Base-by-base conservation (phyloP, 148 eudicot genomes). In the Polygonum maritimum region DNA sequence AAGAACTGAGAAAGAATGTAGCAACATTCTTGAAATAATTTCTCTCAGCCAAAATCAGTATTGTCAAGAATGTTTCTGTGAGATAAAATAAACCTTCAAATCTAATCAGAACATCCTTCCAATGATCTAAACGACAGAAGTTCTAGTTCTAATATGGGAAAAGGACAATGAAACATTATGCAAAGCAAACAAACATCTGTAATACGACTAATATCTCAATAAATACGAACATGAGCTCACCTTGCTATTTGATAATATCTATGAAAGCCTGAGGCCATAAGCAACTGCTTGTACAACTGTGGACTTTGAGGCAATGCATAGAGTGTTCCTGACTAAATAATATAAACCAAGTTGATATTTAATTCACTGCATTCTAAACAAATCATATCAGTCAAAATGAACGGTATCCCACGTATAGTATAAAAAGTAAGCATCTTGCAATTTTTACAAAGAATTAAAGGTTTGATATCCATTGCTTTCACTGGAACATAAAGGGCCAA, bases 281-380 rank as follows among this genome's bases (percentile, higher is more conserved):
- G 89, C 98, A 95, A 90, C 86, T 95, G 98, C 86, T 95, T 95
- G 84, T 87, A 95, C 81, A 95, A 76, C 81, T 95, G 98, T 81
- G 98, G 98, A 77, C 98, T 95, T 81, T 95, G 98, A 39, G 98
- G 98, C 87, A 95, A 87, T 76, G 98, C 98, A 88, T 92, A 95
- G 80, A 90, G 90, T 83, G 91, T 89, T 75, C 98, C 98, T 89
- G 97, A 91, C 98, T 95, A 86, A 89, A 89, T 48, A 78, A 77
- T 63, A 84, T 70, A 67, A 35, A 85, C 79, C 78, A 77, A 62
- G 52, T 77, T 79, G 78, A 79, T 81, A 78, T 71, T 79, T 80
- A 10, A 67, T 67, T 33, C 44, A 16, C 21, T 35, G 44, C 9
- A 67, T 35, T 67, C 16, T 33, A 38, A 35, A 5, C 44, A 10